Evolutionary conservation across 305 asterid genomes (phyloP).

Genomic region (Fraxinus platypoda): DNA sequence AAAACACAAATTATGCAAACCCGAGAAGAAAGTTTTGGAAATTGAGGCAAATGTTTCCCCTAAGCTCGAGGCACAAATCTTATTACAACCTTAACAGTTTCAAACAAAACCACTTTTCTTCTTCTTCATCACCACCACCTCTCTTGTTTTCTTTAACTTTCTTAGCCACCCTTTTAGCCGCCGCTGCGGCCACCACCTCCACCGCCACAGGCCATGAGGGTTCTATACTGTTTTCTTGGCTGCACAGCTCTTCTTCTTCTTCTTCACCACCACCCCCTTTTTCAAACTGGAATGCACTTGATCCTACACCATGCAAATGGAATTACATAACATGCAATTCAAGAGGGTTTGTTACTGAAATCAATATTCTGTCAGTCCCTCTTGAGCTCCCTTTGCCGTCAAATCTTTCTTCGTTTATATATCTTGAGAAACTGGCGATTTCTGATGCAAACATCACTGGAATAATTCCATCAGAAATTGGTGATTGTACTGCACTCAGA

Average conservation of each 20-base stretch:
- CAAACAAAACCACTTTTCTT: background rate
- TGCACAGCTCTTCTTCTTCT: conserved; percentile 30
- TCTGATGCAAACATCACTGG: conserved; percentile 77
- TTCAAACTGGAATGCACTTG: conserved; percentile 52
- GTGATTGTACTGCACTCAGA: conserved; percentile 44
- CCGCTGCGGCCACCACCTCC: background rate
- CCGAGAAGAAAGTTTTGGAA: conserved; percentile 49
- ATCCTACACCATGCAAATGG: conserved; percentile 73
- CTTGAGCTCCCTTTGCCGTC: conserved; percentile 62
- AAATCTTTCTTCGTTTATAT: conserved; percentile 52
- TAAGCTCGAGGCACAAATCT: conserved; percentile 70
- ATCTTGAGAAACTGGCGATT: conserved; percentile 44
- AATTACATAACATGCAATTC: conserved; percentile 52
- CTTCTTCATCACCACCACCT: background rate
- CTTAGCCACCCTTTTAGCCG: background rate
- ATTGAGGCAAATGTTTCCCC: conserved; percentile 60
- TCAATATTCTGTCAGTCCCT: conserved; percentile 45
- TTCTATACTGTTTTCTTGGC: conserved; percentile 59
- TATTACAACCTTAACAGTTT: background rate
- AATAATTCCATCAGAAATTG: conserved; percentile 56
- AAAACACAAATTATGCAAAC: conserved; percentile 47
- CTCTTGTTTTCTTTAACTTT: background rate
- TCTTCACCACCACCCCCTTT: conserved; percentile 41
- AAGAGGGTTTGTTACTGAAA: conserved; percentile 38
- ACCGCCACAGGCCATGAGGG: conserved; percentile 37